Conservation (phyloP, 768 basidiomycete genomes). For the Suillus luteus region DNA sequence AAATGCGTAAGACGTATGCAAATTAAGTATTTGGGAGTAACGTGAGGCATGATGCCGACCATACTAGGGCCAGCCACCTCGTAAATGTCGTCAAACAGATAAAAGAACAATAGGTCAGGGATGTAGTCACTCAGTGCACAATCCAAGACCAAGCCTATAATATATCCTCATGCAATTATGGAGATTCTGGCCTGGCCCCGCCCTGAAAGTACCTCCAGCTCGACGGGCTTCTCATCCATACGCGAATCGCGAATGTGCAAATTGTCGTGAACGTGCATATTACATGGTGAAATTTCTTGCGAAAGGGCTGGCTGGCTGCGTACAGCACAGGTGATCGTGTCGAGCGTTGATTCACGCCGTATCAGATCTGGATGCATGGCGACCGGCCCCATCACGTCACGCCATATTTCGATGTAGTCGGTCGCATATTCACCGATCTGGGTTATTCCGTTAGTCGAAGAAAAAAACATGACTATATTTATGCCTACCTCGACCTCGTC, state of each 20-base stretch:
- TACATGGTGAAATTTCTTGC: constrained; percentile 1
- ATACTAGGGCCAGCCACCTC: background rate
- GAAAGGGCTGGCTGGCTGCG: constrained; percentile 37
- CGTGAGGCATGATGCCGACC: background rate
- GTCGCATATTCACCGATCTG: constrained; percentile 71
- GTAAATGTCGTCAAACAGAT: background rate
- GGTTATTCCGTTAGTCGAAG: constrained; percentile 1
- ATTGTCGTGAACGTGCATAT: constrained; percentile 17
- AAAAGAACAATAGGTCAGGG: background rate
- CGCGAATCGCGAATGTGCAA: background rate
- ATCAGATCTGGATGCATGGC: constrained; percentile 13
- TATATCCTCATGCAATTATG: background rate
- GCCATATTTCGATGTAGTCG: constrained; percentile 69
- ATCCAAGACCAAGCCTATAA: background rate
- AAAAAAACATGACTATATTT: background rate
- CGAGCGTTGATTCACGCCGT: constrained; percentile 12
- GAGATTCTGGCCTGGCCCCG: background rate
- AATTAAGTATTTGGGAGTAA: background rate
- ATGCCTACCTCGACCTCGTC: constrained; percentile 67
- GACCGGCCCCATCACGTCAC: constrained; percentile 62
- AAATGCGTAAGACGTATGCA: background rate
- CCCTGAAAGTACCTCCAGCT: background rate
- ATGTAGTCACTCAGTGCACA: background rate
- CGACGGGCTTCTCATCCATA: constrained; percentile 5
- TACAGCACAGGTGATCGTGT: constrained; percentile 17